phyloP scores from a whole-genome alignment of 139 green algal species.

The Picochlorum costavermella region DNA sequence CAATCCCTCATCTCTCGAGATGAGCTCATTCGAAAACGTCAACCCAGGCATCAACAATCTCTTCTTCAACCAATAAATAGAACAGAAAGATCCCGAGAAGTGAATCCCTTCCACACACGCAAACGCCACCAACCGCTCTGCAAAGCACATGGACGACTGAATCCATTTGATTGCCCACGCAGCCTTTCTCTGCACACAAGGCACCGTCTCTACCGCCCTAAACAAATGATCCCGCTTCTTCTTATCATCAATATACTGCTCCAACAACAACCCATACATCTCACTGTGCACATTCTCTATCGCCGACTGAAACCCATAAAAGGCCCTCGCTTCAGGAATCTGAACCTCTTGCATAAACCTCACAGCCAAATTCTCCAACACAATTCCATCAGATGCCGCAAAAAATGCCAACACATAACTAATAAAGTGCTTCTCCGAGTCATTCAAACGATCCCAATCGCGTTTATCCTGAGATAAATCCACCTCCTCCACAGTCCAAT shows the following conservation, averaged over 20 bases:
- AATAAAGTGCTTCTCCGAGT: conserved; percentile 74
- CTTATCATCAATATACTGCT: conserved; percentile 54
- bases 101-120: conserved; percentile 73
- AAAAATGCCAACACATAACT: conserved; percentile 83
- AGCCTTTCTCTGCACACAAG: conserved; percentile 77
- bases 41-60: conserved; percentile 60
- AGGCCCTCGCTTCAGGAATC: conserved; percentile 69
- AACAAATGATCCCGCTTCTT: conserved; percentile 45
- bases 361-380: conserved; percentile 75
- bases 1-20: conserved; percentile 67
- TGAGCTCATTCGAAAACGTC: conserved; percentile 73
- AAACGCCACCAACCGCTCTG: conserved; percentile 60
- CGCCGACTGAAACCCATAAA: conserved; percentile 82
- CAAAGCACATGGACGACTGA: conserved; percentile 44
- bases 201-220: conserved; percentile 49
- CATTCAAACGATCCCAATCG: conserved; percentile 51
- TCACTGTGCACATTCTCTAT: conserved; percentile 84
- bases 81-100: conserved; percentile 66
- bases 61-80: conserved; percentile 81
- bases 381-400: conserved; percentile 77
- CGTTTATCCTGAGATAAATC: conserved; percentile 57
- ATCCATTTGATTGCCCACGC: conserved; percentile 97
- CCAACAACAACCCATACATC: conserved; percentile 70
- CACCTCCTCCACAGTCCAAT: conserved; percentile 76
- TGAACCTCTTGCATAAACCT: conserved; percentile 82